phyloP scores from a whole-genome alignment of 345 rosid genomes.

The Euphorbia pulcherrima region DNA sequence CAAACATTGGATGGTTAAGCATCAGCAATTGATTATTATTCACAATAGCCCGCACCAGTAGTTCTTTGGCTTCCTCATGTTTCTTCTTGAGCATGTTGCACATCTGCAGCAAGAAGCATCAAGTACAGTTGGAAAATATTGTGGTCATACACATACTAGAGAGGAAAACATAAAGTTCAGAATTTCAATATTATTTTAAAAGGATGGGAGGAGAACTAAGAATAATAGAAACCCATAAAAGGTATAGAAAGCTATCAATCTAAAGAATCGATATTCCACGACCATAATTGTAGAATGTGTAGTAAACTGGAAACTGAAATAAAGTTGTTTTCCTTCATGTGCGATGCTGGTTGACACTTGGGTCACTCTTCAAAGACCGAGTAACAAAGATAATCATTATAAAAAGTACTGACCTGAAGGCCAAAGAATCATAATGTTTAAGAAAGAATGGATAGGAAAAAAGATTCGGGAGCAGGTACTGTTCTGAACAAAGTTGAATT shows the following conservation, averaged over 20 bases:
- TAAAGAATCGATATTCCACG: not conserved
- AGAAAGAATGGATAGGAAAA: not conserved
- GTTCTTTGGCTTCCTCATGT: conserved; percentile 79
- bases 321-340: not conserved
- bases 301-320: not conserved
- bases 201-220: no score
- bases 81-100: conserved; percentile 76
- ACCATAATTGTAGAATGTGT: not conserved
- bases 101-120: conserved; percentile 42
- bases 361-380: not conserved
- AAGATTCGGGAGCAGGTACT: not conserved
- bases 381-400: not conserved
- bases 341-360: no score
- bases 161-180: not conserved
- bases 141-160: not conserved
- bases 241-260: not conserved
- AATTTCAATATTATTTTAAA: no score
- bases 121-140: not conserved
- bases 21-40: conserved; percentile 69
- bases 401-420: not conserved
- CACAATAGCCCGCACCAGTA: conserved; percentile 74
- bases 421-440: not conserved
- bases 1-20: conserved; percentile 77
- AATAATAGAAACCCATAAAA: not conserved
- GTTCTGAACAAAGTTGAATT: not conserved